Percentiles rank a stretch among this genome's conserved stretches.
Evolutionary conservation across 768 basidiomycete genomes (phyloP).

Genomic region (Podaxis sp.): DNA sequence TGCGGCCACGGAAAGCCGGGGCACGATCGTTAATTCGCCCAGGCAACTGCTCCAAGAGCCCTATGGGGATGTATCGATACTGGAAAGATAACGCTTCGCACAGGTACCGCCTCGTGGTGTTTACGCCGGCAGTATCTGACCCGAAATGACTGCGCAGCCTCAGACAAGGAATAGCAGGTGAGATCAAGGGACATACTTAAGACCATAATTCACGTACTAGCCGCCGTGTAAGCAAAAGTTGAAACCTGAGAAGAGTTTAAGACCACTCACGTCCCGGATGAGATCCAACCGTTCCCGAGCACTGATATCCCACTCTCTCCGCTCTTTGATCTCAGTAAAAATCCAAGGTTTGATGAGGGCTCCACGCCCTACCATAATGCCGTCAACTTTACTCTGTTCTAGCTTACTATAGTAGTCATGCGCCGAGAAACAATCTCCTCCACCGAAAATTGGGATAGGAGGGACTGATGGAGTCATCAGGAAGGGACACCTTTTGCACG

Average conservation of each 20-base stretch:
- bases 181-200: slow-evolving; percentile 48
- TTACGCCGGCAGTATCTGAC: slow-evolving; percentile 84
- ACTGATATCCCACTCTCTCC: slow-evolving; percentile 90
- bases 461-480: slow-evolving; percentile 42
- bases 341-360: slow-evolving; percentile 97
- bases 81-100: slow-evolving; percentile 96
- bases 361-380: slow-evolving; percentile 92
- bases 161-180: slow-evolving; percentile 2
- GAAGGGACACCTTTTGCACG: not conserved
- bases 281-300: slow-evolving; percentile 78
- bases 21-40: slow-evolving; percentile 86
- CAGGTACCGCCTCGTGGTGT: slow-evolving; percentile 87
- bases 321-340: slow-evolving; percentile 93
- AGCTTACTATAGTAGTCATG: slow-evolving; percentile 77
- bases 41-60: slow-evolving; percentile 80
- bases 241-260: not conserved
- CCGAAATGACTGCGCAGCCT: slow-evolving; percentile 63
- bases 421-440: slow-evolving; percentile 92
- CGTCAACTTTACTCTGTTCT: slow-evolving; percentile 82
- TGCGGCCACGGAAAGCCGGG: slow-evolving; percentile 80
- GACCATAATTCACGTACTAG: slow-evolving; percentile 82
- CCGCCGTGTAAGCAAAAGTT: not conserved
- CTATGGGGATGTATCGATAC: slow-evolving; percentile 93
- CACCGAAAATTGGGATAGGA: slow-evolving; percentile 92
- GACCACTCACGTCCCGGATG: slow-evolving; percentile 57